Percentiles rank a stretch among this genome's conserved stretches.
Evolutionary conservation across 306 rosid species (phyloP).

Genomic region (Prunus davidiana): DNA sequence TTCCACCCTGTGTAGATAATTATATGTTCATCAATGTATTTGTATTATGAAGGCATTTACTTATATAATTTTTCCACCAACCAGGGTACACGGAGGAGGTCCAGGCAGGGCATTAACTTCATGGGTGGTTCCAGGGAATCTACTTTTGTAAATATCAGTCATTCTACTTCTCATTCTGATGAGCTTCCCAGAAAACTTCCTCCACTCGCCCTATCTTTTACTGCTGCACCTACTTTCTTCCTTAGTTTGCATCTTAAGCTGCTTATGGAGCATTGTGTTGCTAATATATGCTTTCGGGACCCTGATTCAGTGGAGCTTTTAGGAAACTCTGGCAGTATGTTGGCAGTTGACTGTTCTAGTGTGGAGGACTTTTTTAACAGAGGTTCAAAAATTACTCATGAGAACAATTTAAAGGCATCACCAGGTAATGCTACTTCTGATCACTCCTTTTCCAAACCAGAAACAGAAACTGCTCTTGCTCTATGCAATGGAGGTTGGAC

Average conservation of each 20-base stretch:
- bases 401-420: slow-evolving; percentile 31
- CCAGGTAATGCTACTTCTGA: slow-evolving; percentile 32
- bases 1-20: background rate
- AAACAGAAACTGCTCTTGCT: slow-evolving; percentile 26
- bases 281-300: slow-evolving; percentile 45
- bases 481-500: slow-evolving; percentile 23
- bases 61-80: slow-evolving; percentile 22
- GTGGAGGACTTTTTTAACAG: slow-evolving; percentile 33
- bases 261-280: slow-evolving; percentile 62
- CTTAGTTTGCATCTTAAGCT: slow-evolving; percentile 77
- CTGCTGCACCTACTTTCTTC: slow-evolving; percentile 84
- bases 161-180: slow-evolving; percentile 34
- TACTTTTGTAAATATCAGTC: slow-evolving; percentile 32
- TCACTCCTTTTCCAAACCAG: slow-evolving; percentile 38
- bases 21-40: slow-evolving; percentile 14
- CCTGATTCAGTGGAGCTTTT: slow-evolving; percentile 33
- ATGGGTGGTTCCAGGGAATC: slow-evolving; percentile 55
- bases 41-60: slow-evolving; percentile 25
- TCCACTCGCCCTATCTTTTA: slow-evolving; percentile 69
- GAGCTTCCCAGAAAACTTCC: slow-evolving; percentile 46
- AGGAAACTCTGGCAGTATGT: slow-evolving; percentile 38
- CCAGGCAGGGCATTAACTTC: slow-evolving; percentile 52
- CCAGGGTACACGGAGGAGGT: slow-evolving; percentile 53
- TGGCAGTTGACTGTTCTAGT: slow-evolving; percentile 33
- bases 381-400: slow-evolving; percentile 28